A percentile compares a stretch with the other conserved stretches of the same genome.
phyloP scores from a whole-genome alignment of 108 stramenopile species.

The Aureococcus anophagefferens region DNA sequence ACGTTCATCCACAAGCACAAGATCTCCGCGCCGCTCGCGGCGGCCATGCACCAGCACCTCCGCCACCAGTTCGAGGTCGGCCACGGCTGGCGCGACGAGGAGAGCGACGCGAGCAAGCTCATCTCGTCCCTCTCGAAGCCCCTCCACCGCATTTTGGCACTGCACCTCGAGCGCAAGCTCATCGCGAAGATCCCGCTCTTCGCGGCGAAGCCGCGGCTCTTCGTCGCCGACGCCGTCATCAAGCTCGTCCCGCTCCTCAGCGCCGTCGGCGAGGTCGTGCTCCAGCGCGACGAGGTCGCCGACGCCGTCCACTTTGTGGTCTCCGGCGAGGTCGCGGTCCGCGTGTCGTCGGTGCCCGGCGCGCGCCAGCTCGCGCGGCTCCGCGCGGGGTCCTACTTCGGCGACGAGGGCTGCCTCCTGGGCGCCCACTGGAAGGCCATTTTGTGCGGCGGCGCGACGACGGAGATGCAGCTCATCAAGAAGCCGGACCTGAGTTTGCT shows the following conservation, averaged over 20 bases:
- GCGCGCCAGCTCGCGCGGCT: background rate
- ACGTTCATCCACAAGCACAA: too few relatives aligned
- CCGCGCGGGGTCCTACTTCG: background rate
- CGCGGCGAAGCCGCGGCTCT: background rate
- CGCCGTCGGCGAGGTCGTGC: background rate
- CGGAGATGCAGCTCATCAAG: too few relatives aligned
- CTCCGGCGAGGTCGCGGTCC: background rate
- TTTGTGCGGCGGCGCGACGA: too few relatives aligned
- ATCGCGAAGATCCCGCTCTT: background rate
- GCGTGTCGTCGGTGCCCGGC: background rate
- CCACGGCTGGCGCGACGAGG: background rate
- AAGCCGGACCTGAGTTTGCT: too few relatives aligned
- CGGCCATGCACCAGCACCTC: too few relatives aligned
- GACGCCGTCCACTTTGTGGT: background rate
- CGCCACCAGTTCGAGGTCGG: too few relatives aligned
- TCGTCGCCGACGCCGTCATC: background rate
- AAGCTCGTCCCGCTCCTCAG: background rate
- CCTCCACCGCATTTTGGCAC: background rate
- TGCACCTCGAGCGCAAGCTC: background rate
- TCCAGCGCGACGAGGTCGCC: background rate
- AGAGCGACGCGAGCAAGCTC: background rate
- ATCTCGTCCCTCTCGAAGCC: background rate
- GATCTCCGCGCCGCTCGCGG: too few relatives aligned
- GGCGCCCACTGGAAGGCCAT: too few relatives aligned
- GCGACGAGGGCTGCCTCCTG: too few relatives aligned